Evolutionary conservation across 1,284 basidiomycete genomes (phyloP).

Genomic region (Cutaneotrichosporon mucoides): DNA sequence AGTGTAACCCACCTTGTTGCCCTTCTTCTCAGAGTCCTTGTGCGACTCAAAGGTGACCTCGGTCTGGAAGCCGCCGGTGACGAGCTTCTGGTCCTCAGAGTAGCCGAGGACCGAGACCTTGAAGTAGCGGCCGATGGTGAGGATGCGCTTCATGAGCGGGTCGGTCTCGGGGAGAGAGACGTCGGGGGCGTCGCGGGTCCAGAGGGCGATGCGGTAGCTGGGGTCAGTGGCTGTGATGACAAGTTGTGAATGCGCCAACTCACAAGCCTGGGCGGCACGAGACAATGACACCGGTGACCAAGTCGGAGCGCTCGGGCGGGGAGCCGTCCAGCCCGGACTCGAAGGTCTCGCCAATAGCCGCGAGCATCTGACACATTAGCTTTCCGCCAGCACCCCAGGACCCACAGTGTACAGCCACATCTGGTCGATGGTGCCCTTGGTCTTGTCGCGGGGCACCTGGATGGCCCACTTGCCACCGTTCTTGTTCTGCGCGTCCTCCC

Average conservation of each 20-base stretch:
- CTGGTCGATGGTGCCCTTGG: conserved; percentile 74
- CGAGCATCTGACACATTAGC: conserved; percentile 68
- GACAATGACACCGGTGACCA: conserved; percentile 93
- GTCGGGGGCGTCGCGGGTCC: conserved; percentile 79
- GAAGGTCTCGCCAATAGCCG: conserved; percentile 94
- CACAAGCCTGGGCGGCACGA: conserved; percentile 85
- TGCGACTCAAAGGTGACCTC: conserved; percentile 93
- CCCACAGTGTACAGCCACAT: conserved; percentile 96
- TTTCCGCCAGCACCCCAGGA: conserved; percentile 8
- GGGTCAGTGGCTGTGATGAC: neutral
- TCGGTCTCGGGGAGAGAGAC: conserved; percentile 38
- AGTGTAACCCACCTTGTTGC: conserved; percentile 54
- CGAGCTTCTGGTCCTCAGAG: conserved; percentile 64
- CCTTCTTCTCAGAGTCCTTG: conserved; percentile 93
- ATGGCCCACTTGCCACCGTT: conserved; percentile 98
- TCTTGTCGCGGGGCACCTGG: conserved; percentile 94
- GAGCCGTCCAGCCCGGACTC: conserved; percentile 61
- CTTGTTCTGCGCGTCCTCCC: conserved; percentile 95
- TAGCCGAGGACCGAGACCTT: conserved; percentile 86
- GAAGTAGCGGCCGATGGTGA: conserved; percentile 75
- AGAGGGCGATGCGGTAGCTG: conserved; percentile 87
- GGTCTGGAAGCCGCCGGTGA: conserved; percentile 67
- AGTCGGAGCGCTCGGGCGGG: conserved; percentile 54
- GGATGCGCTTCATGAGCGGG: conserved; percentile 64
- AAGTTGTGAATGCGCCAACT: conserved; percentile 16